Evolutionary conservation across 345 rosid species (phyloP).

Genomic region (Eucalyptus pauciflora): DNA sequence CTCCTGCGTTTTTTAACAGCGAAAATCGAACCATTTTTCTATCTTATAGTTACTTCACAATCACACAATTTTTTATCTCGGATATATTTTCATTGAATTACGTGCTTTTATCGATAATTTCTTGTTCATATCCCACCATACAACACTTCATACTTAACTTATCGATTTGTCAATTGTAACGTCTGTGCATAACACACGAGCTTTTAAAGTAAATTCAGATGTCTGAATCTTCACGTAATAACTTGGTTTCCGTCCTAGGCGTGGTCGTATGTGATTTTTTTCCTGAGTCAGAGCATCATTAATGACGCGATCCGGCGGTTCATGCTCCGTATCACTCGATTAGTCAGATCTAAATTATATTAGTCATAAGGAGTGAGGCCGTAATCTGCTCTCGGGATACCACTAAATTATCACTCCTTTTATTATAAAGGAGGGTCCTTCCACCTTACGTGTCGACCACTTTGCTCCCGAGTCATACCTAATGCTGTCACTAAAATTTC

Average conservation of each 20-base stretch:
- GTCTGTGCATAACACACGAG: rapidly evolving
- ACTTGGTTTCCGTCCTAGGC: no score
- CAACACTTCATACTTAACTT: rapidly evolving
- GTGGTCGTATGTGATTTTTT: neutral
- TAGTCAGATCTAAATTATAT: neutral
- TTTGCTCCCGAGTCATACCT: neutral
- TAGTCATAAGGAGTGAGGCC: neutral
- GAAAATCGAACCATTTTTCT: neutral
- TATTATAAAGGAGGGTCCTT: neutral
- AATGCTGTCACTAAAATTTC: neutral
- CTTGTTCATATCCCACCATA: neutral
- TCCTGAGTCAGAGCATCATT: neutral
- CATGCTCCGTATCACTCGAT: neutral
- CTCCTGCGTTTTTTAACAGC: neutral
- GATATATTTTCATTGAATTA: neutral
- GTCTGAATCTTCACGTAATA: rapidly evolving
- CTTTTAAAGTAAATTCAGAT: neutral
- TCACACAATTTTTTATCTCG: neutral
- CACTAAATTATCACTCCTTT: neutral
- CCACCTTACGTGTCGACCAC: neutral
- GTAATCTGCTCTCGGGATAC: neutral
- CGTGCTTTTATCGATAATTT: neutral
- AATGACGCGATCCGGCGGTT: neutral
- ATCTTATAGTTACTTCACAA: neutral
- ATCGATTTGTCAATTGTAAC: neutral